phyloP scores from a whole-genome alignment of 148 eudicot species.

The Polygonum maritimum region DNA sequence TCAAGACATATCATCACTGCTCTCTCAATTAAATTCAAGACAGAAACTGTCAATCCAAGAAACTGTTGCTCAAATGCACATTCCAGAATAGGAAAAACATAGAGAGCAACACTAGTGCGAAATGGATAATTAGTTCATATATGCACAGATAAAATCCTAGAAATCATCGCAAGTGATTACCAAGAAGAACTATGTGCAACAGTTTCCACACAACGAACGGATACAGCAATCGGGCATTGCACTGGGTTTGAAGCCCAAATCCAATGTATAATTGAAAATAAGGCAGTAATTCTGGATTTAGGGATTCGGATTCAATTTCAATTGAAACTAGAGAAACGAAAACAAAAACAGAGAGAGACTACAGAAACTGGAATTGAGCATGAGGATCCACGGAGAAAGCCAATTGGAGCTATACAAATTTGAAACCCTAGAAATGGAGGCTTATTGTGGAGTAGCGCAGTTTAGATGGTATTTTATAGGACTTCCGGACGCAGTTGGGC shows the following conservation, averaged over 20 bases:
- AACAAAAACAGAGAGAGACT: not conserved
- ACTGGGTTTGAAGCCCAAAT: too few relatives aligned
- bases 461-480: not conserved
- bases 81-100: not conserved
- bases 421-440: not conserved
- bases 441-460: not conserved
- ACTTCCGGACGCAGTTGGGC: not conserved
- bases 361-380: not conserved
- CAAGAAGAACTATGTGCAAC: constrained; percentile 39
- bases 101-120: not conserved
- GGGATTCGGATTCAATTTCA: too few relatives aligned
- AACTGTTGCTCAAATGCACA: not conserved
- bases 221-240: too few relatives aligned
- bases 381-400: too few relatives aligned
- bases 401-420: too few relatives aligned
- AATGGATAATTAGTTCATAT: constrained; percentile 13
- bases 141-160: constrained; percentile 41
- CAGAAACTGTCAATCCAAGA: constrained; percentile 12
- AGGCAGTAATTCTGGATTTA: too few relatives aligned
- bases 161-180: constrained; percentile 20
- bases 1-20: constrained; percentile 1
- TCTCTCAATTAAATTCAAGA: not conserved
- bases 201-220: too few relatives aligned
- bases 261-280: too few relatives aligned
- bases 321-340: not conserved